Evolutionary conservation across 75 land plant species (phyloP).

Genomic region (Isoetes taiwanensis): DNA sequence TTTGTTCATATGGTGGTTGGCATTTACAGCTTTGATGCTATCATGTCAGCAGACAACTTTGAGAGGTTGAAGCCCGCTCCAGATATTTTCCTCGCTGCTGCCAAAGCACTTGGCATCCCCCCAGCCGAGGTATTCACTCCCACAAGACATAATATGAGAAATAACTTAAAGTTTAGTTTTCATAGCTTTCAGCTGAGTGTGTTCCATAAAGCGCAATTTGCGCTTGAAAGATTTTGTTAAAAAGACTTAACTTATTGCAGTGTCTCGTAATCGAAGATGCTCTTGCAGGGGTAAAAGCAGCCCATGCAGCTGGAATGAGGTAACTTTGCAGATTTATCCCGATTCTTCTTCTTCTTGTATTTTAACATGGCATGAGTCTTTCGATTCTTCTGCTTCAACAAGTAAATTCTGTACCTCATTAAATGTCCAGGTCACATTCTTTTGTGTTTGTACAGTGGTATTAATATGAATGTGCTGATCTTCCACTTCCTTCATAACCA

Average conservation of each 20-base stretch:
- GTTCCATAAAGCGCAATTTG: too few species aligned
- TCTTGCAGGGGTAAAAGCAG: slow-evolving; percentile 88
- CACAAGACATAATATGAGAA: background rate
- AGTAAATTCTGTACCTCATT: too few species aligned
- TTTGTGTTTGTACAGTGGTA: too few species aligned
- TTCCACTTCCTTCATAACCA: too few species aligned
- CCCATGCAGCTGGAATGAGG: slow-evolving; percentile 96
- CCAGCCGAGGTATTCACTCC: slow-evolving; percentile 51
- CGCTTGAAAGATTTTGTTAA: background rate
- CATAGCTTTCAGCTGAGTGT: background rate
- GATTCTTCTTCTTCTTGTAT: too few species aligned
- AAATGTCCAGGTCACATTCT: too few species aligned
- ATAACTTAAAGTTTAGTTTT: background rate
- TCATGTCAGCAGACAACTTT: slow-evolving; percentile 94
- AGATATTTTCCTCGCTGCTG: slow-evolving; percentile 92
- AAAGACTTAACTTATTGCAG: slow-evolving; percentile 21
- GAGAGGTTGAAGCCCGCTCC: slow-evolving; percentile 96
- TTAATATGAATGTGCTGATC: too few species aligned
- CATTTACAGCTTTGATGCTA: slow-evolving; percentile 90
- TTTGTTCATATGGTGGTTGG: too few species aligned
- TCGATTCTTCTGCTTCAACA: too few species aligned
- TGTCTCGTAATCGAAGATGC: slow-evolving; percentile 98
- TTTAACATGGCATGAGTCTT: too few species aligned
- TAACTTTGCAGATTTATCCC: too few species aligned
- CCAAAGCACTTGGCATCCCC: slow-evolving; percentile 58